phyloP scores from a whole-genome alignment of 2,329 filamentous ascomycete species.

The Chlorencoelia australis region DNA sequence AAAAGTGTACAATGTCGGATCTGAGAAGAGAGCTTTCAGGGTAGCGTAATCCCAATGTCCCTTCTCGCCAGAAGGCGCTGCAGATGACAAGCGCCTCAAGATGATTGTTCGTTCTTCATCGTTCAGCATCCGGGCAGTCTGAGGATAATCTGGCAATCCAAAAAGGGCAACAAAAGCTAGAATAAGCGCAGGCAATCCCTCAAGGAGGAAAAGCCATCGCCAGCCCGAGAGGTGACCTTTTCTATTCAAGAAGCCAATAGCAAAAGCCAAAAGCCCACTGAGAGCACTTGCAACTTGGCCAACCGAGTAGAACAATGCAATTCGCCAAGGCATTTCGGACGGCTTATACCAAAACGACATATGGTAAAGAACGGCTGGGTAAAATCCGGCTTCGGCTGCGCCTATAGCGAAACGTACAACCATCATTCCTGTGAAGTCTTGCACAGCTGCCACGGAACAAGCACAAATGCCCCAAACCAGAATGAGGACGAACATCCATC shows the following conservation, averaged over 20 bases:
- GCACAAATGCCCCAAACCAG: conserved; percentile 30
- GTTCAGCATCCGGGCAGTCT: conserved; percentile 25
- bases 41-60: conserved; percentile 27
- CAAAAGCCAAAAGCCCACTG: conserved; percentile 30
- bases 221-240: conserved; percentile 27
- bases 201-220: conserved; percentile 31
- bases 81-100: conserved; percentile 20
- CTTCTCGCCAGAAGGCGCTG: conserved; percentile 25
- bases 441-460: conserved; percentile 28
- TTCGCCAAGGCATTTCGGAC: conserved; percentile 27
- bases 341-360: conserved; percentile 33
- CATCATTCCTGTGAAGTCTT: conserved; percentile 31
- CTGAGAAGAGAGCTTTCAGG: conserved; percentile 25
- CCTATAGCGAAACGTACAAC: conserved; percentile 30
- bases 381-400: conserved; percentile 30
- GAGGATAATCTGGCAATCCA: conserved; percentile 28
- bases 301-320: conserved; percentile 31
- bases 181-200: conserved; percentile 28
- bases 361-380: conserved; percentile 29
- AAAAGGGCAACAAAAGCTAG: conserved; percentile 25
- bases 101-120: conserved; percentile 23
- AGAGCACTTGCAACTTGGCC: conserved; percentile 28
- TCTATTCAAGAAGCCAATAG: conserved; percentile 30
- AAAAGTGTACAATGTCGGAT: conserved; percentile 31
- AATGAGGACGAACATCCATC: conserved; percentile 22